Conservation (phyloP, 2,329 filamentous ascomycete species). For the Emmonsia crescens region DNA sequence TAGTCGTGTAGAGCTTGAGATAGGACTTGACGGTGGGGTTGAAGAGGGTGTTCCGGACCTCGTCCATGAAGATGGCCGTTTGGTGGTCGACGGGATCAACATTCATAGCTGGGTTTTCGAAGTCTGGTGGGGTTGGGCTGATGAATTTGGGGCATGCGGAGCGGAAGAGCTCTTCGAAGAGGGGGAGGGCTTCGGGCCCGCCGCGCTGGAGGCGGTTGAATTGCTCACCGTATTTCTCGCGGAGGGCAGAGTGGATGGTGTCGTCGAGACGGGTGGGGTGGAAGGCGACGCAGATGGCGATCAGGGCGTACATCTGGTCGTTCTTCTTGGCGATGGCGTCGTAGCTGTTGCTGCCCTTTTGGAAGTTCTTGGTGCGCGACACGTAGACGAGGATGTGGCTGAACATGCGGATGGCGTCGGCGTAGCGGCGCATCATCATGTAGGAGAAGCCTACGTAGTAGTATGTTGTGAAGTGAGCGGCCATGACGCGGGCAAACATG, state of each 20-base stretch:
- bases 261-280: conserved; percentile 94
- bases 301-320: conserved; percentile 98
- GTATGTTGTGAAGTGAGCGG: conserved; percentile 98
- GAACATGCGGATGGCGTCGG: conserved; percentile 99
- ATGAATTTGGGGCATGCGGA: conserved; percentile 99
- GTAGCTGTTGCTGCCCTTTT: conserved; percentile 83
- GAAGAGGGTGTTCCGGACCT: conserved; percentile 99
- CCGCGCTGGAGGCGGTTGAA: conserved; percentile 93
- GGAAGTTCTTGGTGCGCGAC: conserved; percentile 98
- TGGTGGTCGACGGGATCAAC: conserved; percentile 97
- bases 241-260: conserved; percentile 94
- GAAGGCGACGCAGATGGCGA: conserved; percentile 97
- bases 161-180: conserved; percentile 98
- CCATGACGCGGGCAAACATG: conserved; percentile 99
- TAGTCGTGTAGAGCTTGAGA: conserved; percentile 96
- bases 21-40: conserved; percentile 97
- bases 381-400: conserved; percentile 99
- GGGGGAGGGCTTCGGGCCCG: conserved; percentile 84
- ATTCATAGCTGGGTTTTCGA: conserved; percentile 92
- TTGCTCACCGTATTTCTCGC: conserved; percentile 99
- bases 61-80: conserved; percentile 96
- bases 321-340: conserved; percentile 99
- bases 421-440: conserved; percentile 99
- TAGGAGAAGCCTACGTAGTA: conserved; percentile 99
- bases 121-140: conserved; percentile 90